Evolutionary conservation across 1,139 yeast species (phyloP), one percentile per base, ranked within the genome.

Genomic region (Taphrina communis): DNA sequence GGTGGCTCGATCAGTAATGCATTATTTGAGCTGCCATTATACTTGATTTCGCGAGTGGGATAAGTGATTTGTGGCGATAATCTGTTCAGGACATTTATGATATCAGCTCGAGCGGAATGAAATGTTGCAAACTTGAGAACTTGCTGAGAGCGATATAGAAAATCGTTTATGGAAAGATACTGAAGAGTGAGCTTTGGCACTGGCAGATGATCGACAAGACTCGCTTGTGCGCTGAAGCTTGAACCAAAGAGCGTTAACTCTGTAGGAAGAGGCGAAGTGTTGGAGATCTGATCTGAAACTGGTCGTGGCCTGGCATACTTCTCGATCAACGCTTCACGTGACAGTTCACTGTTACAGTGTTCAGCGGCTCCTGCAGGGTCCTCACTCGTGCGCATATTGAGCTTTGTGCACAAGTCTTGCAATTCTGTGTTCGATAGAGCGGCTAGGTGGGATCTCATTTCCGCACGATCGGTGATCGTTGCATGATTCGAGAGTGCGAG

Each of bases 81-180:
- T 41, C 79, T 74, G 25, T 68, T 9, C 1, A 76, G 61, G 0
- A 75, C 73, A 5, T 70, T 66, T 39, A 71, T 72, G 6, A 80
- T 41, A 59, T 80, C 81, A 0, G 69, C 51, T 6, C 73, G 65
- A 35, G 80, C 72, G 4, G 73, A 74, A 14, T 67, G 69, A 63
- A 75, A 74, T 0, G 73, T 59, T 31, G 75, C 77, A 1, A 70
- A 66, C 17, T 77, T 73, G 2, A 69, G 66, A 0, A 75, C 65
- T 11, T 71, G 69, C 55, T 76, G 77, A 1, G 73, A 69, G 46
- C 83, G 76, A 6, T 74, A 61, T 3, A 79, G 60, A 25, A 79
- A 76, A 71, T 82, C 85, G 5, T 76, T 71, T 7, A 77, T 53
- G 2, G 81, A 76, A 9, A 82, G 75, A 69, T 75, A 81, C 55